A percentile compares a stretch with the other conserved stretches of the same genome.
Evolutionary conservation across 2,329 filamentous ascomycete species (phyloP).

Genomic region (Furcasterigmium furcatum): DNA sequence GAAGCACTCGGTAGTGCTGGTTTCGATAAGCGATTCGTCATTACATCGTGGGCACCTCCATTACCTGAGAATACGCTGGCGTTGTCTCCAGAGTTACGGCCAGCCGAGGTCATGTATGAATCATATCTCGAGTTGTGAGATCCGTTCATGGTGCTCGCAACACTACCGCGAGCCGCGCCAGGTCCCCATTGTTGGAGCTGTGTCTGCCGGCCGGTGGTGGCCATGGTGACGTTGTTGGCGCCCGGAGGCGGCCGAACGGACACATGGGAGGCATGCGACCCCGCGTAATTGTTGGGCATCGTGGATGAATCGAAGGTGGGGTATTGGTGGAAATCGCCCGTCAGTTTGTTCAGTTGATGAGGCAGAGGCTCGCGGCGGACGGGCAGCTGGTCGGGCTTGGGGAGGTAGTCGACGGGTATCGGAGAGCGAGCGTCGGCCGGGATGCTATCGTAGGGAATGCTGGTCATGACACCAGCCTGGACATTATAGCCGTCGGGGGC

Average conservation of each 20-base stretch:
- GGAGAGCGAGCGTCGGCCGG: conserved; percentile 65
- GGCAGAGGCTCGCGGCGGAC: conserved; percentile 70
- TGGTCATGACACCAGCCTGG: conserved; percentile 79
- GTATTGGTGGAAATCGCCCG: conserved; percentile 85
- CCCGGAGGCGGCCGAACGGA: conserved; percentile 46
- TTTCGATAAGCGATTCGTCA: conserved; percentile 42
- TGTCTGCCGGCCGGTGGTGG: conserved; percentile 66
- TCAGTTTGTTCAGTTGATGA: conserved; percentile 77
- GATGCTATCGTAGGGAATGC: conserved; percentile 80
- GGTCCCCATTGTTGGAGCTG: conserved; percentile 76
- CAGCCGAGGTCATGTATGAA: conserved; percentile 58
- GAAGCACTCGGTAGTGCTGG: conserved; percentile 52
- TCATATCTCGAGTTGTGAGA: conserved; percentile 60
- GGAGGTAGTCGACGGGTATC: conserved; percentile 69
- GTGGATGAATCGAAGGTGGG: conserved; percentile 63
- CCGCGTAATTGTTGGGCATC: conserved; percentile 21
- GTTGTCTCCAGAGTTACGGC: conserved; percentile 52
- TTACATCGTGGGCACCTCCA: conserved; percentile 36
- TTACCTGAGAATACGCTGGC: conserved; percentile 57
- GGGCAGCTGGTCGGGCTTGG: conserved; percentile 61
- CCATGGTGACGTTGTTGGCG: conserved; percentile 65
- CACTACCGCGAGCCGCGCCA: conserved; percentile 47
- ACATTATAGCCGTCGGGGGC: conserved; percentile 68
- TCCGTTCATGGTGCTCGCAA: conserved; percentile 42
- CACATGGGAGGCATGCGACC: neutral